Conservation (phyloP, 2,329 filamentous ascomycete genomes). For the Ceratocystis eucalypticola region DNA sequence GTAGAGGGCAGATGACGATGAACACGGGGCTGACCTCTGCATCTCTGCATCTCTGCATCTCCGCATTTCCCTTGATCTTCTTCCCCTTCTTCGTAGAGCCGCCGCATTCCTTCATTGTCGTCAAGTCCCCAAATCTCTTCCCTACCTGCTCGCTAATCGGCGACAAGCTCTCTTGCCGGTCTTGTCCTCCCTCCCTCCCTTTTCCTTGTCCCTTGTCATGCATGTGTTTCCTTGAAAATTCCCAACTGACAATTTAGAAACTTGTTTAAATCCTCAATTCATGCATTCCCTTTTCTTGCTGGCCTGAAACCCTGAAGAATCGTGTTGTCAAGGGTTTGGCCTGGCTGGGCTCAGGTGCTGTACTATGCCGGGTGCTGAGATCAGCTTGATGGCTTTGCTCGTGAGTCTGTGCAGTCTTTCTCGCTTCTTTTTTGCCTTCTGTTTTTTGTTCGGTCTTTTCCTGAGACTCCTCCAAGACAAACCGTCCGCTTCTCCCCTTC, state of each 20-base stretch:
- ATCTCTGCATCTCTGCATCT: not conserved
- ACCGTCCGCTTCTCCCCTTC: not conserved
- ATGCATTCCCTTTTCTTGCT: not conserved
- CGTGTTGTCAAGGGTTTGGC: not conserved
- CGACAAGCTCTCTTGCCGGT: not conserved
- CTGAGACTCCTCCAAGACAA: not conserved
- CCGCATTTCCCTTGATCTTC: not conserved
- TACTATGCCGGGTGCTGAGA: not conserved
- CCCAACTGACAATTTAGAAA: slow-evolving; percentile 3
- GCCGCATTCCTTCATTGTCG: too few relatives aligned
- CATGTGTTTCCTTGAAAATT: not conserved
- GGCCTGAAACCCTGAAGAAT: not conserved
- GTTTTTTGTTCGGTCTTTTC: not conserved
- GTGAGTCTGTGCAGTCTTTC: not conserved
- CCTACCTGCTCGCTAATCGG: not conserved
- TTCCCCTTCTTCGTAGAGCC: not conserved
- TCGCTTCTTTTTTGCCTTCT: not conserved
- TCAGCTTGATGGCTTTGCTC: not conserved
- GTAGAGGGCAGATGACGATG: too few relatives aligned
- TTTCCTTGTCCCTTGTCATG: not conserved
- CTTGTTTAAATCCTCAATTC: slow-evolving; percentile 7
- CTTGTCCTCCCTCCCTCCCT: not conserved
- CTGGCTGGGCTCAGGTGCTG: not conserved
- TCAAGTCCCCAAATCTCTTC: not conserved
- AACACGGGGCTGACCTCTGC: too few relatives aligned